Percentiles rank a stretch among this genome's conserved stretches.
Evolutionary conservation across 1,284 basidiomycete species (phyloP).

Genomic region (Mycocalia duriaeana): DNA sequence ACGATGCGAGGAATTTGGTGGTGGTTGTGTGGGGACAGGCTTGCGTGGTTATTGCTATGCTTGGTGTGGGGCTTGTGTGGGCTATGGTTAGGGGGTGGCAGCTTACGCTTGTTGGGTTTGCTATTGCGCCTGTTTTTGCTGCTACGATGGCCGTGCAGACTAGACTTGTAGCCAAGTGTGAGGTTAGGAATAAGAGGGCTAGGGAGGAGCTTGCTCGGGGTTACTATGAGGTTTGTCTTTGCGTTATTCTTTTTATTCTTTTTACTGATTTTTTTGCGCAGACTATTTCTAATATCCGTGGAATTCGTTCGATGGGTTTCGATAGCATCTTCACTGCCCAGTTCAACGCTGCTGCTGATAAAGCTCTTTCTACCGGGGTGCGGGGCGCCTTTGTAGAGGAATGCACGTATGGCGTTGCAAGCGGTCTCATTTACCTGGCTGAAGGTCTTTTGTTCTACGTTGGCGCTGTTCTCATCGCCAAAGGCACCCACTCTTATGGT

Average conservation of each 20-base stretch:
- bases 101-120: constrained; percentile 87
- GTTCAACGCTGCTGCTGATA: constrained; percentile 60
- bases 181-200: constrained; percentile 77
- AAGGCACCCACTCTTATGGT: constrained; percentile 82
- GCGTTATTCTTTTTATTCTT: constrained; percentile 3
- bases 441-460: constrained; percentile 89
- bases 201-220: constrained; percentile 81
- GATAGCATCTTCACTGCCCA: constrained; percentile 68
- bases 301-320: constrained; percentile 88
- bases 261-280: constrained; percentile 24
- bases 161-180: constrained; percentile 63
- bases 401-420: constrained; percentile 76
- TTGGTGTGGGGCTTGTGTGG: constrained; percentile 82
- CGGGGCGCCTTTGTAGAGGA: constrained; percentile 80
- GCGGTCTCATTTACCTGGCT: constrained; percentile 80
- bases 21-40: constrained; percentile 71
- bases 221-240: constrained; percentile 73
- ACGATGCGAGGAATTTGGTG: constrained; percentile 82
- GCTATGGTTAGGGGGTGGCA: constrained; percentile 88
- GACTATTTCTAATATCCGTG: constrained; percentile 83
- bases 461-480: constrained; percentile 73
- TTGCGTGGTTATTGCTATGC: constrained; percentile 76
- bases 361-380: constrained; percentile 67
- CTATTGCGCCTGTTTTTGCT: constrained; percentile 82
- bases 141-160: constrained; percentile 72